phyloP scores from a whole-genome alignment of 202 grass and related monocot genomes.

The Zoysia matrella region DNA sequence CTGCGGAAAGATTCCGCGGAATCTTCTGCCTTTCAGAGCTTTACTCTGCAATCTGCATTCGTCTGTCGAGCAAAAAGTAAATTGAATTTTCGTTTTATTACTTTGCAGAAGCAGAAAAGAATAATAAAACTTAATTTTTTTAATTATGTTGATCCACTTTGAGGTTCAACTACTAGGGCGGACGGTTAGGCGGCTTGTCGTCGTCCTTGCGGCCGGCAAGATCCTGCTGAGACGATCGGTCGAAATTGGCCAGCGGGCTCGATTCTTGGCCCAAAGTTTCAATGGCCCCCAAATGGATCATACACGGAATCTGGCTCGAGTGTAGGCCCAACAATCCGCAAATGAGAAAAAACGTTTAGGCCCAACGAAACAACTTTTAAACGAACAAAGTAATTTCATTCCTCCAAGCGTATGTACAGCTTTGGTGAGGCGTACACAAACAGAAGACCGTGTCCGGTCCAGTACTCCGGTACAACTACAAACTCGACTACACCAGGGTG shows the following conservation, averaged over 20 bases:
- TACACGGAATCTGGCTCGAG: neutral
- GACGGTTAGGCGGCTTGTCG: neutral
- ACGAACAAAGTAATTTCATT: slow-evolving; percentile 47
- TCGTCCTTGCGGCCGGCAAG: no score
- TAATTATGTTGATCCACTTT: no score
- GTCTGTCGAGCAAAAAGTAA: no score
- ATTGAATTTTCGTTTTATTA: no score
- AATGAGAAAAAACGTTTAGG: neutral
- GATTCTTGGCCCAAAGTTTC: neutral
- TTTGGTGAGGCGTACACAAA: slow-evolving; percentile 48
- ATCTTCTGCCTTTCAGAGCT: neutral
- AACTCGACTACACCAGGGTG: slow-evolving; percentile 55
- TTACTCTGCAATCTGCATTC: no score
- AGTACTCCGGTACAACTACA: neutral
- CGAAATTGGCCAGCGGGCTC: no score
- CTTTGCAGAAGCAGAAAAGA: neutral
- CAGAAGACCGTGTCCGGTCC: neutral
- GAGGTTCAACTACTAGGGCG: no score
- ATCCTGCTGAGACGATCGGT: no score
- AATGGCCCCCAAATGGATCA: neutral
- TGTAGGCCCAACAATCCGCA: no score
- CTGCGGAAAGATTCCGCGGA: neutral
- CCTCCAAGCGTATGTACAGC: slow-evolving; percentile 51
- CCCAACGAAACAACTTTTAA: neutral
- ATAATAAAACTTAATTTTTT: no score